Conservation (phyloP, 1,284 basidiomycete genomes). For the Salmacisia buchloeana region DNA sequence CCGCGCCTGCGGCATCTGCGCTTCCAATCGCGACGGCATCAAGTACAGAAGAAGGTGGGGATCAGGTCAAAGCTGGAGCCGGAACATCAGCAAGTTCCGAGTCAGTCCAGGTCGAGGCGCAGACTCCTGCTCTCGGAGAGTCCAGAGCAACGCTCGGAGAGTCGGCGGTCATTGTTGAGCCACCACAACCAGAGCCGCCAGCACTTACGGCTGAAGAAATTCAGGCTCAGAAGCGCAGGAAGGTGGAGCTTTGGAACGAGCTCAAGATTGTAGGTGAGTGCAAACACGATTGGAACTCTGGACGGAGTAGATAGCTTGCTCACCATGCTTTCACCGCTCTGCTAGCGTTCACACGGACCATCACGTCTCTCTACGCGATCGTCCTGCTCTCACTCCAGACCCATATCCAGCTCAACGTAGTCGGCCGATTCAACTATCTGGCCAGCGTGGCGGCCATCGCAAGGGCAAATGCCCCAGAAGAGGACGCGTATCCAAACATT, state of each 20-base stretch:
- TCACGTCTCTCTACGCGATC: constrained; percentile 75
- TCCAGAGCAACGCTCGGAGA: not conserved
- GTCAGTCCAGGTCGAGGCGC: no score
- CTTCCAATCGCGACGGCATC: no score
- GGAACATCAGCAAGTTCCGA: no score
- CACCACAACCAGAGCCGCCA: not conserved
- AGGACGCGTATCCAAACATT: not conserved
- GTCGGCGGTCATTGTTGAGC: not conserved
- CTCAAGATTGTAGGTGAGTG: constrained; percentile 52
- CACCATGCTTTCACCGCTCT: no score
- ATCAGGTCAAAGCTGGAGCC: no score
- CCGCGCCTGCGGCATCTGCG: no score
- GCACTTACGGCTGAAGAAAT: constrained; percentile 3
- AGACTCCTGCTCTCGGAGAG: not conserved
- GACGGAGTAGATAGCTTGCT: not conserved
- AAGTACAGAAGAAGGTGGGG: no score
- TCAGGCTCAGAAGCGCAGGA: constrained; percentile 16
- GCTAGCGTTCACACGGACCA: constrained; percentile 69
- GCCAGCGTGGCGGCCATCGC: constrained; percentile 61
- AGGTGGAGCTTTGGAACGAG: constrained; percentile 47
- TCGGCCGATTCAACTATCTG: constrained; percentile 76
- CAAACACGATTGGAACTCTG: no score
- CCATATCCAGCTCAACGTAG: constrained; percentile 71
- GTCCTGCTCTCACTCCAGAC: constrained; percentile 75
- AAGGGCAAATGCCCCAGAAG: not conserved